These are phyloP conservation scores for Pyrenochaeta sp. DNA, from an alignment of 2,329 filamentous ascomycete genomes.

Conservation along the genomic window DNA sequence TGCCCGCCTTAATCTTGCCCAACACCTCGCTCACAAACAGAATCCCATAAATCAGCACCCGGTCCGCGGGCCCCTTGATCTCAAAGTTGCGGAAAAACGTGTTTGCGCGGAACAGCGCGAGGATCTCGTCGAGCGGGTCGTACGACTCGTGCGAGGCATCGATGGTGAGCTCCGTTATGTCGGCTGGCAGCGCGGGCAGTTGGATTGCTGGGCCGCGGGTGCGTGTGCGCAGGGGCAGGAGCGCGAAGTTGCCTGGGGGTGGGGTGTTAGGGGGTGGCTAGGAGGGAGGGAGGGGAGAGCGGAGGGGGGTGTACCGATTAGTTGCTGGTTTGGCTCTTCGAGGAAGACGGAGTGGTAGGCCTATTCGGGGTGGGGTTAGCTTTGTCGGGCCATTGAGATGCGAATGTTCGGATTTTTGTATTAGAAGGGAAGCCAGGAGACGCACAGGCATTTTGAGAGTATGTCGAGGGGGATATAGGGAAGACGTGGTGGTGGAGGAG, in stretches of 20 bases:
- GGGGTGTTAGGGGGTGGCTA: background rate
- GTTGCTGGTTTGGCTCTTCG: conserved; percentile 74
- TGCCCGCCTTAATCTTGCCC: conserved; percentile 80
- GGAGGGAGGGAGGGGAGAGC: background rate
- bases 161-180: conserved; percentile 63
- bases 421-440: background rate
- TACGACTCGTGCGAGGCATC: conserved; percentile 92
- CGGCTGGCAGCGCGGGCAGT: conserved; percentile 65
- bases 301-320: conserved; percentile 60
- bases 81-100: conserved; percentile 99
- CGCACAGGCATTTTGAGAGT: conserved; percentile 57
- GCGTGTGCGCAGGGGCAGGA: conserved; percentile 92
- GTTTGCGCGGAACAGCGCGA: conserved; percentile 94
- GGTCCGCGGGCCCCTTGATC: conserved; percentile 94
- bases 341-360: conserved; percentile 98
- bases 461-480: too few species aligned
- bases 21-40: conserved; percentile 92
- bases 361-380: conserved; percentile 61
- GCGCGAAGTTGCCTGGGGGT: conserved; percentile 81
- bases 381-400: background rate
- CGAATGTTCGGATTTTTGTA: background rate
- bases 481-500: conserved; percentile 27
- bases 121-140: conserved; percentile 93
- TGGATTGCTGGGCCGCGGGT: conserved; percentile 94
- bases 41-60: conserved; percentile 95